phyloP scores from a whole-genome alignment of 1,284 basidiomycete genomes.

The Ceratobasidium sp. region DNA sequence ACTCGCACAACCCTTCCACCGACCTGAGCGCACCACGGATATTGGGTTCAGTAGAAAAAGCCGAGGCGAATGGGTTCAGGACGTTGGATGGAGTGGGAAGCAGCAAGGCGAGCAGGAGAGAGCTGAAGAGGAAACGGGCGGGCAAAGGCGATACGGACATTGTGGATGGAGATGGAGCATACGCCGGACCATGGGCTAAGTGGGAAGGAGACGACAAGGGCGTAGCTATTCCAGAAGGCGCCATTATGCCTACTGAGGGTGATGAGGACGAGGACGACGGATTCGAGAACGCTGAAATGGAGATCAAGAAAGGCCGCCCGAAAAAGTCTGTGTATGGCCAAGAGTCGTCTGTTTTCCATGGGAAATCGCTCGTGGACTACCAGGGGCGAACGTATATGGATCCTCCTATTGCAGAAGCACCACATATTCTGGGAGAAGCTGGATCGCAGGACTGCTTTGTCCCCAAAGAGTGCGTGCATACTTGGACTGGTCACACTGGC shows the following conservation, averaged over 20 bases:
- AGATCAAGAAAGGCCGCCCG: slow-evolving; percentile 77
- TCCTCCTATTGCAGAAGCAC: slow-evolving; percentile 85
- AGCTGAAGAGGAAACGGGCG: slow-evolving; percentile 84
- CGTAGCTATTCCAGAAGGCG: slow-evolving; percentile 71
- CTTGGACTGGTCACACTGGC: slow-evolving; percentile 98
- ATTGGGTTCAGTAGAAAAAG: slow-evolving; percentile 83
- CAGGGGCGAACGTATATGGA: slow-evolving; percentile 99
- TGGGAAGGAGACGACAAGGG: slow-evolving; percentile 85
- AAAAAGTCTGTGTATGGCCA: slow-evolving; percentile 86
- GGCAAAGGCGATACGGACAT: slow-evolving; percentile 85
- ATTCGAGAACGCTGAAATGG: slow-evolving; percentile 76
- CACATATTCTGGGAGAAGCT: slow-evolving; percentile 82
- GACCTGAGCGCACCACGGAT: slow-evolving; percentile 80
- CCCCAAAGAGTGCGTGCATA: slow-evolving; percentile 96
- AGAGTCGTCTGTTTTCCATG: slow-evolving; percentile 96
- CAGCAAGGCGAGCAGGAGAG: slow-evolving; percentile 74
- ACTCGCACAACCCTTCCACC: slow-evolving; percentile 92
- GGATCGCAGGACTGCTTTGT: slow-evolving; percentile 93
- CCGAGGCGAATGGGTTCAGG: slow-evolving; percentile 79
- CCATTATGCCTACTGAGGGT: slow-evolving; percentile 58
- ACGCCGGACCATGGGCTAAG: slow-evolving; percentile 96
- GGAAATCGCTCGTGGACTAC: slow-evolving; percentile 96
- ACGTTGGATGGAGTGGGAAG: slow-evolving; percentile 80
- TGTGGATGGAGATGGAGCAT: slow-evolving; percentile 90
- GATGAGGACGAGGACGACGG: slow-evolving; percentile 73